Conservation (phyloP, 371 early-diverging fungal genomes). For the Sporodiniella umbellata region DNA sequence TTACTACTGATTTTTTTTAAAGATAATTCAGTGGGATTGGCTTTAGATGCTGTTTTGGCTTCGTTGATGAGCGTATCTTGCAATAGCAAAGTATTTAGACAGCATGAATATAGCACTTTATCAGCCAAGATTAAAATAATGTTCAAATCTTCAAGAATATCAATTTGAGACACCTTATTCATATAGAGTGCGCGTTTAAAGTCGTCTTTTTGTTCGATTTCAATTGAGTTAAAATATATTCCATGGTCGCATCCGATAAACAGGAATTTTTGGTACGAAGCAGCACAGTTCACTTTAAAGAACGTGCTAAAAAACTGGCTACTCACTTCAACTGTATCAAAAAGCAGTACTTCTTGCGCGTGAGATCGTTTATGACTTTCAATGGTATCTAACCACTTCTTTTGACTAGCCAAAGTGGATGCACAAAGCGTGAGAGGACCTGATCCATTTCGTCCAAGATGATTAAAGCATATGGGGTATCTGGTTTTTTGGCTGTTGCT, state of each 20-base stretch:
- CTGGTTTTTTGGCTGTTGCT: constrained; percentile 19
- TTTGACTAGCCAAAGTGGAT: constrained; percentile 64
- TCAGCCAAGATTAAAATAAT: constrained; percentile 77
- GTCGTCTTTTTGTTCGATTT: constrained; percentile 5
- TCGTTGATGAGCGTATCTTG: constrained; percentile 10
- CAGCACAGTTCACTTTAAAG: constrained; percentile 24
- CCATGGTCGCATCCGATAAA: constrained; percentile 37
- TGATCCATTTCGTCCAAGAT: constrained; percentile 68
- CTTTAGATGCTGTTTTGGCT: constrained; percentile 3
- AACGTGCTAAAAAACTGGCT: constrained; percentile 21
- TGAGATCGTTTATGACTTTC: constrained; percentile 55
- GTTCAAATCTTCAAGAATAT: constrained; percentile 68
- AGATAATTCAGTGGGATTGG: constrained; percentile 4
- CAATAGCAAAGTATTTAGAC: constrained; percentile 56
- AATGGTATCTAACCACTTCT: constrained; percentile 81
- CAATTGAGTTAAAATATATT: constrained; percentile 19
- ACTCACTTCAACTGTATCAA: constrained; percentile 47
- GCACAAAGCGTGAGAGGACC: constrained; percentile 69
- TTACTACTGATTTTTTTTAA: constrained; percentile 67
- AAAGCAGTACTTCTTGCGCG: constrained; percentile 47
- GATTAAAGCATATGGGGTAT: constrained; percentile 67
- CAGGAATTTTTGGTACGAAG: constrained; percentile 14
- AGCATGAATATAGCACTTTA: constrained; percentile 67
- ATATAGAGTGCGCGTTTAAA: constrained; percentile 56
- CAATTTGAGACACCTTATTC: constrained; percentile 78